Percentiles rank a stretch among this genome's conserved stretches.
Evolutionary conservation across 495 filamentous ascomycete species (phyloP).

Genomic region (Neurospora sp.): DNA sequence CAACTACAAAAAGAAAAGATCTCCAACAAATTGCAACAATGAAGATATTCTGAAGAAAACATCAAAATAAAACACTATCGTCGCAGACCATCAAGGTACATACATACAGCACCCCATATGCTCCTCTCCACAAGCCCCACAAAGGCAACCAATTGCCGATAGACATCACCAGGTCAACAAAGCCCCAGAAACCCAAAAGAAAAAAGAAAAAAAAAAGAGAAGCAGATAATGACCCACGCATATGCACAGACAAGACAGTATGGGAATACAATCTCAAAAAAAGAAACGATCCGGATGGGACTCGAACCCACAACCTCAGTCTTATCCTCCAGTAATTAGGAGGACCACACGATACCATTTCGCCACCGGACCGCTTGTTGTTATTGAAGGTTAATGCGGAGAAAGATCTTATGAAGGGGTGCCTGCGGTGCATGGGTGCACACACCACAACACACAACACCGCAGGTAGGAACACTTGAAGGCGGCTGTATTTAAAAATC

Average conservation of each 20-base stretch:
- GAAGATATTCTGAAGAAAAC: no score
- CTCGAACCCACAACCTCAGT: neutral
- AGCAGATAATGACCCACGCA: neutral
- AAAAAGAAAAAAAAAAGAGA: neutral
- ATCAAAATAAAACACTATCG: no score
- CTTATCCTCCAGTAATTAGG: neutral
- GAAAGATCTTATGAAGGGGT: rapidly evolving
- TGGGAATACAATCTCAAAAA: no score
- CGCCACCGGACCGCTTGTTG: neutral
- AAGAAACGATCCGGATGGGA: neutral
- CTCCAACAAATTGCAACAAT: no score
- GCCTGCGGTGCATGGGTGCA: no score
- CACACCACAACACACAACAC: no score
- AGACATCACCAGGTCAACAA: no score
- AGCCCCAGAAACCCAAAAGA: no score
- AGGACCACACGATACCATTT: slow-evolving; percentile 1
- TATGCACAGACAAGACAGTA: no score
- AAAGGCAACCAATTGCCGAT: neutral
- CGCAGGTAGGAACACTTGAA: no score
- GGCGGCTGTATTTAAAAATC: no score
- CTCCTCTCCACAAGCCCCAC: neutral
- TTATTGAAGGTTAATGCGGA: neutral
- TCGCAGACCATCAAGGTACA: neutral
- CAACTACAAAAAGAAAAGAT: no score
- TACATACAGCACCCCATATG: neutral